phyloP scores from a whole-genome alignment of 495 filamentous ascomycete species.

The Neurospora sp. region DNA sequence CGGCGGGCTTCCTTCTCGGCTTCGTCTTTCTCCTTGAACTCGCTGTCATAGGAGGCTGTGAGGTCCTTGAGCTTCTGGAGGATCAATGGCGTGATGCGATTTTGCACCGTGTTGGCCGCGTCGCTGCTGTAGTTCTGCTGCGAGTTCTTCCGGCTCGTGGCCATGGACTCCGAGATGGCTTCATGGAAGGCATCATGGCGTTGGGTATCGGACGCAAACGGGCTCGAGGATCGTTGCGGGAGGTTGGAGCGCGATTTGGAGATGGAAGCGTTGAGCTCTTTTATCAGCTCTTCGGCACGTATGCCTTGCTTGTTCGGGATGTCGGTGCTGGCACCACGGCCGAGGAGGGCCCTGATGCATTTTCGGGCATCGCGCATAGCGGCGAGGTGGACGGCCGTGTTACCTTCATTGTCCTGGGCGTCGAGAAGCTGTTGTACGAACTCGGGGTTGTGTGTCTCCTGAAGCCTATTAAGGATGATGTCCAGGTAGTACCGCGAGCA shows the following conservation, averaged over 20 bases:
- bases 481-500: constrained; percentile 89
- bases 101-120: constrained; percentile 49
- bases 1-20: constrained; percentile 48
- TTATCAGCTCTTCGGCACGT: constrained; percentile 66
- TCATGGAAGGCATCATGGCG: constrained; percentile 33
- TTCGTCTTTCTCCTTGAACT: constrained; percentile 49
- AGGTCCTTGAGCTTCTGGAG: constrained; percentile 48
- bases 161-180: constrained; percentile 22
- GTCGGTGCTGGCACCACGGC: constrained; percentile 62
- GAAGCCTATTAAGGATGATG: constrained; percentile 73
- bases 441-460: constrained; percentile 52
- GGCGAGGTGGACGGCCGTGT: constrained; percentile 82
- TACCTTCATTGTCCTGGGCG: constrained; percentile 68
- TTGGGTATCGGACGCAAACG: constrained; percentile 46
- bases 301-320: constrained; percentile 70
- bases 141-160: constrained; percentile 3
- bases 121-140: constrained; percentile 35
- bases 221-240: constrained; percentile 50
- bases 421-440: constrained; percentile 63
- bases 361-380: constrained; percentile 67
- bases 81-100: constrained; percentile 45
- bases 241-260: constrained; percentile 30
- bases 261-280: constrained; percentile 43
- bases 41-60: constrained; percentile 47
- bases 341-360: constrained; percentile 61